These are phyloP conservation scores for Fusarium falciforme DNA, from an alignment of 2,329 filamentous ascomycete species.

Conservation along the genomic window DNA sequence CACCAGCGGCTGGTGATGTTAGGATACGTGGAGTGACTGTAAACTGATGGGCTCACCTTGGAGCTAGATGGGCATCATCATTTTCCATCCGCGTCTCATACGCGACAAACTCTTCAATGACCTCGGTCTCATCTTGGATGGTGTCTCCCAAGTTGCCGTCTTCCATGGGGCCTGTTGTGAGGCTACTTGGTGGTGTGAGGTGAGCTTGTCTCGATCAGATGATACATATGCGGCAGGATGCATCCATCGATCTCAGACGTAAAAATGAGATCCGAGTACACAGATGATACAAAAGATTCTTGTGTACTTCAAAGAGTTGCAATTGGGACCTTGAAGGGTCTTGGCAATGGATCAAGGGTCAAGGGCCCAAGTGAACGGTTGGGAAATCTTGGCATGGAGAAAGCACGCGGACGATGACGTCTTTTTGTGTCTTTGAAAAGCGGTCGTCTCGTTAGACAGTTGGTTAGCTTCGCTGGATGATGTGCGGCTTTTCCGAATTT, in stretches of 20 bases:
- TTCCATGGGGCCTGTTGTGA: slow-evolving; percentile 50
- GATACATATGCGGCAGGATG: neutral
- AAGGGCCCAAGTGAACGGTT: neutral
- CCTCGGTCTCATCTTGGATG: slow-evolving; percentile 50
- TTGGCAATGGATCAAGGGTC: neutral
- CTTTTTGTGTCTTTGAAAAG: neutral
- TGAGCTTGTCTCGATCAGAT: neutral
- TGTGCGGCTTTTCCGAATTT: neutral
- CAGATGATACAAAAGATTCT: neutral
- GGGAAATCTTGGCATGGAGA: slow-evolving; percentile 3
- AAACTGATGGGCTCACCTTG: slow-evolving; percentile 50
- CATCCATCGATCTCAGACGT: neutral
- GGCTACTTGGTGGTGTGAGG: neutral
- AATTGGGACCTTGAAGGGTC: neutral
- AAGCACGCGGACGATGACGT: neutral
- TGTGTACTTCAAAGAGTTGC: neutral
- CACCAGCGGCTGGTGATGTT: slow-evolving; percentile 65
- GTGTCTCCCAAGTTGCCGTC: slow-evolving; percentile 53
- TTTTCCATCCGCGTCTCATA: slow-evolving; percentile 47
- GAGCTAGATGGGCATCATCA: slow-evolving; percentile 57
- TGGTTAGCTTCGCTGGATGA: neutral
- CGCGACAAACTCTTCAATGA: slow-evolving; percentile 41
- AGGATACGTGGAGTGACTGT: neutral
- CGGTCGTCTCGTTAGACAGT: neutral
- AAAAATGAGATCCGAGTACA: neutral